Conservation (phyloP, 352 stramenopile species). For the Phytophthora tentaculata region DNA sequence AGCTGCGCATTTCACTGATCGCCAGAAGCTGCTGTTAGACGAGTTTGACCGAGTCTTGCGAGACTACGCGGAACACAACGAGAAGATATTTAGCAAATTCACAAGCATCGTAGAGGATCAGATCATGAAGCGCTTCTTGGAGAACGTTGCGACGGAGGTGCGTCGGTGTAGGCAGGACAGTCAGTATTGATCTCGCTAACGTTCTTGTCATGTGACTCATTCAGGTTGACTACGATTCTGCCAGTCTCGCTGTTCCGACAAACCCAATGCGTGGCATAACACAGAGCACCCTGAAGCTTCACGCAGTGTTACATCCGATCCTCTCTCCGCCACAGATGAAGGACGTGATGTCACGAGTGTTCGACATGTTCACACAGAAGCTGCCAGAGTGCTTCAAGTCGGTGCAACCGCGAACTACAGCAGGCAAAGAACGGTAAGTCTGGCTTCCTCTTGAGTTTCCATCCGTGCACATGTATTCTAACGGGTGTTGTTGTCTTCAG, state of each 20-base stretch:
- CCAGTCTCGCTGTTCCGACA: constrained; percentile 60
- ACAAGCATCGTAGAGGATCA: constrained; percentile 97
- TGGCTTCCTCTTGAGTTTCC: not conserved
- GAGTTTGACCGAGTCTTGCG: constrained; percentile 96
- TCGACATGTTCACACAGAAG: constrained; percentile 90
- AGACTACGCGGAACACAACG: constrained; percentile 96
- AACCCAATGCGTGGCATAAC: constrained; percentile 94
- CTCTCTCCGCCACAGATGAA: constrained; percentile 95
- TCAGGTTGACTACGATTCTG: constrained; percentile 73
- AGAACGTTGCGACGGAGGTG: constrained; percentile 76
- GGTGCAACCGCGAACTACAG: constrained; percentile 74
- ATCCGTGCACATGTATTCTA: constrained; percentile 4
- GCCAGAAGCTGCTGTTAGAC: constrained; percentile 96
- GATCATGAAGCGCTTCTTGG: constrained; percentile 94
- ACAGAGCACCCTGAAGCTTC: constrained; percentile 95
- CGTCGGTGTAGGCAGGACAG: constrained; percentile 9
- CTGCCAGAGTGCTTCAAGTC: constrained; percentile 90
- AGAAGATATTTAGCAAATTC: constrained; percentile 98
- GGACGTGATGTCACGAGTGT: constrained; percentile 94
- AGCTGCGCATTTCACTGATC: constrained; percentile 93
- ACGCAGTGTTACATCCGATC: constrained; percentile 93
- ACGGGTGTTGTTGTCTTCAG: constrained; percentile 25
- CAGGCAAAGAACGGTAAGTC: constrained; percentile 74
- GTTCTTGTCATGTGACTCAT: constrained; percentile 39
- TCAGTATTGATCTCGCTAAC: constrained; percentile 39